phyloP scores from a whole-genome alignment of 495 filamentous ascomycete genomes.

The Xylaria intraflava region DNA sequence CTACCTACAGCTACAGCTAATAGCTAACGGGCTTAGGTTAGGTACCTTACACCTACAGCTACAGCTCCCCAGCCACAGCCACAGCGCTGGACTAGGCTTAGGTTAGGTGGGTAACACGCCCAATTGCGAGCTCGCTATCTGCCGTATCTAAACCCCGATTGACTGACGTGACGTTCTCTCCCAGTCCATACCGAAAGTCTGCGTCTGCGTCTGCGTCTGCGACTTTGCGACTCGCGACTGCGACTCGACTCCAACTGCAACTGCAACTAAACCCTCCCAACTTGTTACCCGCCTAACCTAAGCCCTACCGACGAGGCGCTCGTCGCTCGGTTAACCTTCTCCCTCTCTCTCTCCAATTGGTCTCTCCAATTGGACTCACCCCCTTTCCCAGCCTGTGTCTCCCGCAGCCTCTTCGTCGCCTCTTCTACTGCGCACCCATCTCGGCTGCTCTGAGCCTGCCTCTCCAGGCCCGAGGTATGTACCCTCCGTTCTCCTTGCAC shows the following conservation, averaged over 20 bases:
- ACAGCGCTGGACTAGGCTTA: neutral
- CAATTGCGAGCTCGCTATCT: neutral
- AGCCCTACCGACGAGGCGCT: constrained; percentile 9
- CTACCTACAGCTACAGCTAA: neutral
- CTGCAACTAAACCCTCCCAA: neutral
- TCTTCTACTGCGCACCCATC: neutral
- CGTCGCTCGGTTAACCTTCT: constrained; percentile 3
- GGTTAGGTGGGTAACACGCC: no score
- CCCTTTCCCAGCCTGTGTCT: neutral
- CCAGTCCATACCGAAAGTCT: neutral
- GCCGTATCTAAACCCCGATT: no score
- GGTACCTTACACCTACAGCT: neutral
- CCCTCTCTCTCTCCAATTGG: constrained; percentile 1
- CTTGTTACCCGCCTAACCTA: neutral
- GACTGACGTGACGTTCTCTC: neutral
- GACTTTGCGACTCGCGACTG: no score
- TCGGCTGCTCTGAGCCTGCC: neutral
- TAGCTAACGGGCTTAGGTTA: no score
- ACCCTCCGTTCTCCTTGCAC: neutral
- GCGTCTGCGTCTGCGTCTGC: no score
- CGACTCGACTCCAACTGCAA: no score
- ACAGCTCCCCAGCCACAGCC: neutral
- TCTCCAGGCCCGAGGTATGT: constrained; percentile 3
- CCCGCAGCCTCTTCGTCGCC: neutral
- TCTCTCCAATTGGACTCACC: constrained; percentile 1